These are phyloP conservation scores for Ceratocystis lukuohia DNA, from an alignment of 2,329 filamentous ascomycete species.

Conservation along the genomic window DNA sequence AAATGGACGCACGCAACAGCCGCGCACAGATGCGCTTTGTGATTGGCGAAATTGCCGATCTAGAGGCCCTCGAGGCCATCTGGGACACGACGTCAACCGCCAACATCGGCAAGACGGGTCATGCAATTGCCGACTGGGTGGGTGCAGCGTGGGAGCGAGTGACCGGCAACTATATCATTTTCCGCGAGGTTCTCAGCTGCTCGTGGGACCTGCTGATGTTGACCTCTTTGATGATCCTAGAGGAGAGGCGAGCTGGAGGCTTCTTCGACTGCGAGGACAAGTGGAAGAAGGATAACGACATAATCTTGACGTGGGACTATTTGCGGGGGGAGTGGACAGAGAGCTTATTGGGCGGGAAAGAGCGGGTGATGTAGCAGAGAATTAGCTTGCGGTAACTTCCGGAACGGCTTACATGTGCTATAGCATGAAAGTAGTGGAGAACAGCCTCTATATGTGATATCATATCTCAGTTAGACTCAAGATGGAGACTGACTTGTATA, in stretches of 20 bases:
- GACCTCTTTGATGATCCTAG: conserved; percentile 4
- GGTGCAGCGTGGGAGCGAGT: conserved; percentile 2
- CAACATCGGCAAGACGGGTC: not conserved
- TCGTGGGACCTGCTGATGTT: not conserved
- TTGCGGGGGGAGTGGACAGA: not conserved
- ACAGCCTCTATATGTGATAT: too few species aligned
- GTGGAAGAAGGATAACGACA: not conserved
- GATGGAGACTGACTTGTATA: not conserved
- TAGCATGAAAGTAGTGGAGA: too few species aligned
- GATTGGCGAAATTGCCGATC: not conserved
- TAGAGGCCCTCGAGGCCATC: not conserved
- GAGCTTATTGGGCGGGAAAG: not conserved
- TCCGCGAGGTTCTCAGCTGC: not conserved
- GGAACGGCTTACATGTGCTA: too few species aligned
- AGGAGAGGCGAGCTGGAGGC: not conserved
- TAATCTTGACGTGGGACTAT: conserved; percentile 5
- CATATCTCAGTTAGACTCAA: not conserved
- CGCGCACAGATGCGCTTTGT: conserved; percentile 3
- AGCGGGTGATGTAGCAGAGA: too few species aligned
- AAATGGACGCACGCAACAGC: conserved; percentile 11
- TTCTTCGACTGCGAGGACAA: not conserved
- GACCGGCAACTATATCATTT: not conserved
- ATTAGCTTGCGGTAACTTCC: too few species aligned
- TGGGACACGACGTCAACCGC: not conserved
- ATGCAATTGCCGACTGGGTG: conserved; percentile 11